Evolutionary conservation across 2,329 filamentous ascomycete genomes (phyloP).

Genomic region (Fusarium miscanthi): DNA sequence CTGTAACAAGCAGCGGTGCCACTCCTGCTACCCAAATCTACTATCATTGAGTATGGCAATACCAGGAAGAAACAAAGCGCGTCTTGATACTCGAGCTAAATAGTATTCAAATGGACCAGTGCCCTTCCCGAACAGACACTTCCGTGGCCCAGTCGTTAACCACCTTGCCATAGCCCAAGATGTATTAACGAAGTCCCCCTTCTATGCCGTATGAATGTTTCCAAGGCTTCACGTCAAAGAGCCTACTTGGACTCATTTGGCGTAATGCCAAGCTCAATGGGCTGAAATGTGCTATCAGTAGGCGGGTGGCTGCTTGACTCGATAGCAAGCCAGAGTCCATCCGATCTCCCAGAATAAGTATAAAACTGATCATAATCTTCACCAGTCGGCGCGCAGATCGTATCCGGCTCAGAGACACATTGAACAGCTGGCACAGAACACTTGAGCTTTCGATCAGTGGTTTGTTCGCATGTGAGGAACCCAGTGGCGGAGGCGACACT

Average conservation of each 20-base stretch:
- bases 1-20: too few relatives aligned
- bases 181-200: rapidly evolving
- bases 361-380: not conserved
- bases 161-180: not conserved
- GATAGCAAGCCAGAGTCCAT: not conserved
- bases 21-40: too few relatives aligned
- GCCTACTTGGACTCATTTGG: not conserved
- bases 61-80: too few relatives aligned
- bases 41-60: too few relatives aligned
- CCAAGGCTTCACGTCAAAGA: rapidly evolving
- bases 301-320: not conserved
- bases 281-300: not conserved
- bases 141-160: too few relatives aligned
- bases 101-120: too few relatives aligned
- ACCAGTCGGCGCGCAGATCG: not conserved
- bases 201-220: rapidly evolving
- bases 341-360: not conserved
- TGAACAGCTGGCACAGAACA: not conserved
- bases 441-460: not conserved
- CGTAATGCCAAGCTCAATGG: not conserved
- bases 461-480: not conserved
- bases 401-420: not conserved
- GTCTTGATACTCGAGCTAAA: too few relatives aligned
- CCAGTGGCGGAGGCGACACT: not conserved
- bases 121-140: too few relatives aligned